Percentiles rank a stretch among this genome's conserved stretches.
Evolutionary conservation across 805 yeast genomes (phyloP).

Genomic region (Starmerella stellata): DNA sequence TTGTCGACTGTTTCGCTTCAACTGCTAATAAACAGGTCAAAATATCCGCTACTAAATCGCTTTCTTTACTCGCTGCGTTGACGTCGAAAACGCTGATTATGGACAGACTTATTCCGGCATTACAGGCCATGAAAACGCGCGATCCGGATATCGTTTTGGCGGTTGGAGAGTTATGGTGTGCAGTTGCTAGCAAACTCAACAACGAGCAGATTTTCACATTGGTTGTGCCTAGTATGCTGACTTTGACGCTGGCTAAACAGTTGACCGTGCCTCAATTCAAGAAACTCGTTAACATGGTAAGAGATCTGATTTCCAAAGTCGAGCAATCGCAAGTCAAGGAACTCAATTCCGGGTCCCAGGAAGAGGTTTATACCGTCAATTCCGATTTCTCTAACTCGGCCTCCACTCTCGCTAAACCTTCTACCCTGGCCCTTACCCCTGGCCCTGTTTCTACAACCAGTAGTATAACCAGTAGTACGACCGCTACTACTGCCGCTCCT

Average conservation of each 20-base stretch:
- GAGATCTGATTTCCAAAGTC: constrained; percentile 28
- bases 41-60: constrained; percentile 22
- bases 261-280: constrained; percentile 29
- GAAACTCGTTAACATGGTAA: constrained; percentile 26
- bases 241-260: constrained; percentile 31
- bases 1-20: constrained; percentile 56
- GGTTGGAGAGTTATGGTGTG: constrained; percentile 29
- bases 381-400: no score
- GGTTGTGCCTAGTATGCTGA: constrained; percentile 37
- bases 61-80: constrained; percentile 10
- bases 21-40: constrained; percentile 74
- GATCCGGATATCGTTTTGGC: constrained; percentile 45
- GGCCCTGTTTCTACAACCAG: no score
- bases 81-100: constrained; percentile 53
- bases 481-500: no score
- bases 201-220: constrained; percentile 36
- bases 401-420: no score
- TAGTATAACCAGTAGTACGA: no score
- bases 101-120: constrained; percentile 67
- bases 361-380: no score
- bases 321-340: constrained; percentile 26
- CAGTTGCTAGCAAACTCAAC: constrained; percentile 25
- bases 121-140: constrained; percentile 57
- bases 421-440: no score
- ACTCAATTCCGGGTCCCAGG: constrained; percentile 8